These are phyloP conservation scores for Mucor sp. DNA, from an alignment of 371 early-diverging fungal species.

Conservation along the genomic window DNA sequence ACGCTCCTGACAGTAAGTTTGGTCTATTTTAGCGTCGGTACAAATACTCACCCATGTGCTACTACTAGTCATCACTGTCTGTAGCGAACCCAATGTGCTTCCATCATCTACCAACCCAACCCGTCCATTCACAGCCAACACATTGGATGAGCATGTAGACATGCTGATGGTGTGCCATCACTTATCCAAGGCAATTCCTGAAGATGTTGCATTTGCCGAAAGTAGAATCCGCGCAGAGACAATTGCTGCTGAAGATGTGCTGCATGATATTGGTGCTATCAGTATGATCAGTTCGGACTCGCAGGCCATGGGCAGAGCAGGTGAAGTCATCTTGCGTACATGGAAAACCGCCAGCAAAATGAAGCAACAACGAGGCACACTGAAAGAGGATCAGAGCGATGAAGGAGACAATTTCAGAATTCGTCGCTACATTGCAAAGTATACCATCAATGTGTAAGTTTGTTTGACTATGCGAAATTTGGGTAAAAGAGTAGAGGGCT, in stretches of 20 bases:
- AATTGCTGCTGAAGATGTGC: constrained; percentile 91
- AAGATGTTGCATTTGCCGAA: constrained; percentile 96
- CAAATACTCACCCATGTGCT: not conserved
- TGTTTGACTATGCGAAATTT: not conserved
- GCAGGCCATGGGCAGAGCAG: constrained; percentile 95
- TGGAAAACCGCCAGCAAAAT: constrained; percentile 96
- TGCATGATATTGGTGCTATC: constrained; percentile 93
- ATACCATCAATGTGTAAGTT: constrained; percentile 86
- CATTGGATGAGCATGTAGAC: constrained; percentile 95
- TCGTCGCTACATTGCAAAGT: constrained; percentile 90
- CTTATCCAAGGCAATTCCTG: constrained; percentile 86
- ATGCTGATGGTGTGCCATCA: constrained; percentile 99
- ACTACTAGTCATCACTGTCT: constrained; percentile 71
- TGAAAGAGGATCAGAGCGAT: constrained; percentile 51
- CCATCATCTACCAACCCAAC: constrained; percentile 95
- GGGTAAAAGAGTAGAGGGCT: not conserved
- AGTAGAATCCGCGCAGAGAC: constrained; percentile 94
- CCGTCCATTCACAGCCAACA: constrained; percentile 88
- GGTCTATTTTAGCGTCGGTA: too few species aligned
- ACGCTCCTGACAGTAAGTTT: constrained; percentile 79
- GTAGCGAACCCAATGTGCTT: constrained; percentile 81
- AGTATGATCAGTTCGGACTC: constrained; percentile 89
- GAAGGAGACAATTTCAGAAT: constrained; percentile 78
- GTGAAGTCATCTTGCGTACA: constrained; percentile 87
- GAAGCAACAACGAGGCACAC: constrained; percentile 79